Evolutionary conservation across 176 grass and related monocot species (phyloP).

Genomic region (Ensete ventricosum): DNA sequence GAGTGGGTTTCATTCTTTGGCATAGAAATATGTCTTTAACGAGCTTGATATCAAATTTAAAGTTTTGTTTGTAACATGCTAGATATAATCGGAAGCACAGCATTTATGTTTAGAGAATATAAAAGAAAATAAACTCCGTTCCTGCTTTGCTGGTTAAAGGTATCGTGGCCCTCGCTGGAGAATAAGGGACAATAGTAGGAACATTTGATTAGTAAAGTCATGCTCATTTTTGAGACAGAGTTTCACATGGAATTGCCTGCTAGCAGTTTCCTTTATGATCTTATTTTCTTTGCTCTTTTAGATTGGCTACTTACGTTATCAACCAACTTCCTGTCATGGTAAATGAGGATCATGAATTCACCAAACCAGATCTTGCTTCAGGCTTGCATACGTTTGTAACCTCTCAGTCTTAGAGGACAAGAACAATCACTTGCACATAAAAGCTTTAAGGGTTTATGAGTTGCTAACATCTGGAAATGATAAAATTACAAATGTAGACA

Average conservation of each 20-base stretch:
- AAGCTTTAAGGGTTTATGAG: no score
- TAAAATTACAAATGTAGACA: no score
- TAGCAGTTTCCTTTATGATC: background rate
- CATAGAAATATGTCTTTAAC: no score
- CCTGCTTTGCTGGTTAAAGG: background rate
- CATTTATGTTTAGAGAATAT: background rate
- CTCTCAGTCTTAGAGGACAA: no score
- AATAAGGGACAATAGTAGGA: no score
- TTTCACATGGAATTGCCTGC: background rate
- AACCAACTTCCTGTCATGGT: background rate
- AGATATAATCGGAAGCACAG: background rate
- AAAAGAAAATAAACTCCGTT: background rate
- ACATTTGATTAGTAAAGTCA: background rate
- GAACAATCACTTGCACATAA: no score
- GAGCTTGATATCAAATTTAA: background rate
- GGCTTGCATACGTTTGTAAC: no score
- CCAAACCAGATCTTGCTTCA: no score
- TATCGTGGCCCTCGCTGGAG: background rate
- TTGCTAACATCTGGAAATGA: no score
- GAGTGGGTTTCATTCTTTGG: no score
- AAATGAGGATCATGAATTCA: no score
- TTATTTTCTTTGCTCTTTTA: background rate
- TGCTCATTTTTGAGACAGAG: background rate
- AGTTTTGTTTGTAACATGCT: background rate
- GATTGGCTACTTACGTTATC: slow-evolving; percentile 10